Conservation (phyloP, 495 filamentous ascomycete species). For the Neurospora discreta region DNA sequence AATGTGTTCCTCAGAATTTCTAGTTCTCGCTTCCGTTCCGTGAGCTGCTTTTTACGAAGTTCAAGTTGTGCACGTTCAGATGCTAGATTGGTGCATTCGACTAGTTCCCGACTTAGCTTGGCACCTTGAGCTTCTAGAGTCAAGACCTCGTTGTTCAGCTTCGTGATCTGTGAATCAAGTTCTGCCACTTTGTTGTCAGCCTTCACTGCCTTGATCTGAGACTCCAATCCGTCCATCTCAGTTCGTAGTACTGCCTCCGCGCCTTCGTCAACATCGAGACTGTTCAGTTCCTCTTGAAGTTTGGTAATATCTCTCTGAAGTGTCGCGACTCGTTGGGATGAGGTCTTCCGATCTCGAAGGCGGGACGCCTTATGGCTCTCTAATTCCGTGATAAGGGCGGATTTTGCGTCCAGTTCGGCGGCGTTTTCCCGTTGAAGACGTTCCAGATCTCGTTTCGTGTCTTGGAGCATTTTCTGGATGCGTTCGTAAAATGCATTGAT, state of each 20-base stretch:
- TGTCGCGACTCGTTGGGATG: slow-evolving; percentile 53
- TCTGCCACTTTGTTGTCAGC: slow-evolving; percentile 46
- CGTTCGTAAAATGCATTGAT: slow-evolving; percentile 68
- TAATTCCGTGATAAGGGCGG: slow-evolving; percentile 55
- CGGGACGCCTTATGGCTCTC: slow-evolving; percentile 55
- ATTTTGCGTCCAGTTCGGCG: slow-evolving; percentile 54
- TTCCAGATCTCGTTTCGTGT: slow-evolving; percentile 68
- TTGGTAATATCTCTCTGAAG: slow-evolving; percentile 55
- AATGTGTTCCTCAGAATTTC: slow-evolving; percentile 69
- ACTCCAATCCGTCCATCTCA: slow-evolving; percentile 56
- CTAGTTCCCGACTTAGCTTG: slow-evolving; percentile 60
- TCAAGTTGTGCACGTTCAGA: slow-evolving; percentile 70
- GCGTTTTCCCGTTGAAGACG: slow-evolving; percentile 60
- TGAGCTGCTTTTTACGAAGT: slow-evolving; percentile 62
- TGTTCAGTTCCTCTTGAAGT: slow-evolving; percentile 54
- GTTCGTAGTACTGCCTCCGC: slow-evolving; percentile 62
- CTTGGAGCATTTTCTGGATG: slow-evolving; percentile 59
- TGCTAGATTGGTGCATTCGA: slow-evolving; percentile 67
- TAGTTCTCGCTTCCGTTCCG: slow-evolving; percentile 57
- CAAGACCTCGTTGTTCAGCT: slow-evolving; percentile 50
- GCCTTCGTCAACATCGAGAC: slow-evolving; percentile 74
- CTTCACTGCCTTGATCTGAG: slow-evolving; percentile 49
- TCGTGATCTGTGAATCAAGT: slow-evolving; percentile 58
- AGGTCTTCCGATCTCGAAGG: slow-evolving; percentile 56
- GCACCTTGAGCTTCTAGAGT: slow-evolving; percentile 57